Evolutionary conservation across 2,329 filamentous ascomycete species (phyloP), one percentile per base, ranked within the genome.

Genomic region (Verticillium klebahnii): DNA sequence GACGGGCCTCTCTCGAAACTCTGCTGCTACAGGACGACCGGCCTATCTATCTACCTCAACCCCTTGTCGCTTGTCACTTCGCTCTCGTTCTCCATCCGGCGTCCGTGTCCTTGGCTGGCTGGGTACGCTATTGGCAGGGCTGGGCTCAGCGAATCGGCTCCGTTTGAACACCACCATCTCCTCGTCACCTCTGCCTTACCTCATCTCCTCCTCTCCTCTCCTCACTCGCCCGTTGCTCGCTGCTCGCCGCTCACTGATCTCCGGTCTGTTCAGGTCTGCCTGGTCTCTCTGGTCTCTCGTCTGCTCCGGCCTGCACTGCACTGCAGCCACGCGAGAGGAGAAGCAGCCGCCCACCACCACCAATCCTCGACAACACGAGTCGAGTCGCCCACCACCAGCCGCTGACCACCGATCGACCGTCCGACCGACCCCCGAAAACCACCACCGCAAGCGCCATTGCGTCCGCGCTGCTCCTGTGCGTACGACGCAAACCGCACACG

Each of bases 161-260:
- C 63, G 63, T 58, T 57, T 61, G 59, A 63, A 57, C 54, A 37
- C 39, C 62, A 56, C 58, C 56, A 61, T 55, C 60, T 63, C 54
- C 52, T 50, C 54, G 45, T 23, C 19, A 25, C 45, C 45, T 50
- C 4, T 14, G 55, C 57, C 58, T 54, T 32, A 45, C 32, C 25
- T 25, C 58, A 57, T 61, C 54, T 23, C 29, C 36, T 23, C 39
- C 31, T 39, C 52, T 32, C 62, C 57, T 57, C 52, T 34, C 36
- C 62, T 56, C 57, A 62, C 40, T 23, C n/a, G 45, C 45, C 19
- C 19, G n/a, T 6, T 29, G 29, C 39, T 17, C 15, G 7, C n/a
- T 45, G 39, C 39, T 45, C 15, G 29, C 29, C 29, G 29, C 29
- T 29, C 29, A 29, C 29, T 29, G 29, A 29, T 29, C 29, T 29